Conservation (phyloP, 2,329 filamentous ascomycete genomes). For the Fusarium chlamydosporum region DNA sequence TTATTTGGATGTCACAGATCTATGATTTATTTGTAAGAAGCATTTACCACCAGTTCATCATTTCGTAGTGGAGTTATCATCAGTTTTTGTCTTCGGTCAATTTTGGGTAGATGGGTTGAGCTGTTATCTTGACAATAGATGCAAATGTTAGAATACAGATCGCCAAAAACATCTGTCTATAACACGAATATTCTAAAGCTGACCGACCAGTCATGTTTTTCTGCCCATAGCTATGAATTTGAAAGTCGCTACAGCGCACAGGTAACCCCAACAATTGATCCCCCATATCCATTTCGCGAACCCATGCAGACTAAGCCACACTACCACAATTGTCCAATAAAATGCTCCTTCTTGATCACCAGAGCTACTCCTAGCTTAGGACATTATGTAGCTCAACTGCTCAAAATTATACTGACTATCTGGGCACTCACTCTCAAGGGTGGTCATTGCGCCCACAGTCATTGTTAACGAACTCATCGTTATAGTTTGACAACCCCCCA, state of each 20-base stretch:
- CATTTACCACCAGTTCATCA: too few relatives aligned
- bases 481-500: background rate
- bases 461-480: background rate
- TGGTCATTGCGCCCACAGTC: background rate
- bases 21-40: too few relatives aligned
- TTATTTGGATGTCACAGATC: background rate
- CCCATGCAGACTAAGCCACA: conserved; percentile 43
- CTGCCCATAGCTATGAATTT: background rate
- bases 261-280: conserved; percentile 10
- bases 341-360: conserved; percentile 9
- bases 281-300: conserved; percentile 40
- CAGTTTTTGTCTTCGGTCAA: too few relatives aligned
- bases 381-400: background rate
- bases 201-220: background rate
- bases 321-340: conserved; percentile 35
- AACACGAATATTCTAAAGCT: background rate
- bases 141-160: too few relatives aligned
- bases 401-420: too few relatives aligned
- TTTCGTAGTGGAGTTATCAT: too few relatives aligned
- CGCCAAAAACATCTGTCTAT: too few relatives aligned
- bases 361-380: background rate
- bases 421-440: background rate
- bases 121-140: too few relatives aligned
- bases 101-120: too few relatives aligned
- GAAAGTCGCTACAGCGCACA: background rate